A percentile compares a stretch with the other conserved stretches of the same genome.
Conservation (phyloP, 345 rosid genomes). For the Hibiscus mutabilis region DNA sequence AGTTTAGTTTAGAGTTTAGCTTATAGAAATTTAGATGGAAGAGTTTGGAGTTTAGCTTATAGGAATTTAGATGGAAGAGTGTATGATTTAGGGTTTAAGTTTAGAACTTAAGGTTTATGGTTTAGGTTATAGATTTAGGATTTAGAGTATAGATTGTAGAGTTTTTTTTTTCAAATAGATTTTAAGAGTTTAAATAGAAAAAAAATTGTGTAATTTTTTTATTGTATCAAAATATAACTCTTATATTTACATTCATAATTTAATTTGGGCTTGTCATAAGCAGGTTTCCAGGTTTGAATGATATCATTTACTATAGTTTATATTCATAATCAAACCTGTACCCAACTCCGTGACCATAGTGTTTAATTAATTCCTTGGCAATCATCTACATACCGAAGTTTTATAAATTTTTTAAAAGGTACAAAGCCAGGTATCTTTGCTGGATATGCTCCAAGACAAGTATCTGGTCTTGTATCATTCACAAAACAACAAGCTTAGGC, state of each 20-base stretch:
- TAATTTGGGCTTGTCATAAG: background rate
- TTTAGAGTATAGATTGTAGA: no score
- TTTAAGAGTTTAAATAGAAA: no score
- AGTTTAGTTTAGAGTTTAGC: no score
- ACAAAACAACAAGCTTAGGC: background rate
- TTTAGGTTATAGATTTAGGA: no score
- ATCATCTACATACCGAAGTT: background rate
- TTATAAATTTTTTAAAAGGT: background rate
- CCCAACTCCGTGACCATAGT: slow-evolving; percentile 8
- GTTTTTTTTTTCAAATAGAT: no score
- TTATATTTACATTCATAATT: background rate
- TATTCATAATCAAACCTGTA: background rate
- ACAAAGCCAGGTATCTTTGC: slow-evolving; percentile 6
- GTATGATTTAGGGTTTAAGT: no score
- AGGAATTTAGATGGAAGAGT: no score
- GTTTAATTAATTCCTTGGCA: background rate
- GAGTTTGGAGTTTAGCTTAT: no score
- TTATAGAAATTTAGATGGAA: no score
- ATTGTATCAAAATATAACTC: no score
- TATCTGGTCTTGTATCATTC: background rate
- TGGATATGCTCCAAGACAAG: background rate
- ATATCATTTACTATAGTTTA: background rate
- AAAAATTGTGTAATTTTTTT: no score
- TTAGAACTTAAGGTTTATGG: no score
- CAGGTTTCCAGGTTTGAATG: slow-evolving; percentile 1